Evolutionary conservation across 441 rosid species (phyloP).

Genomic region (Populus hybrid): DNA sequence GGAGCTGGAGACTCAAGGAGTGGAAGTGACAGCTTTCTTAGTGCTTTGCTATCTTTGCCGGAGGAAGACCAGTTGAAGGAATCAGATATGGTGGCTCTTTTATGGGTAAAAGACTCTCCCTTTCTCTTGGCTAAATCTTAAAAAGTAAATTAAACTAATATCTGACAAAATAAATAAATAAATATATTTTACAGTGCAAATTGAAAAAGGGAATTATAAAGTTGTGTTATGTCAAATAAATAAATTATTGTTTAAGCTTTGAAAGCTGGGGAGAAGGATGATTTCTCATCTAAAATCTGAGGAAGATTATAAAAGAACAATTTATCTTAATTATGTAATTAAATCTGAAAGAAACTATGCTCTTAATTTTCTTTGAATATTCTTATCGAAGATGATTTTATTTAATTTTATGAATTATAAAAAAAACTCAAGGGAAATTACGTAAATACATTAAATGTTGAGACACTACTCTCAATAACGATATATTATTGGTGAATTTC

Average conservation of each 20-base stretch:
- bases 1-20: conserved; percentile 1
- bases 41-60: conserved; percentile 52
- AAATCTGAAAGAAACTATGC: too few relatives aligned
- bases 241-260: neutral
- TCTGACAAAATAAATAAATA: neutral
- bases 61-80: conserved; percentile 47
- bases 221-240: neutral
- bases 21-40: conserved; percentile 42
- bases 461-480: too few relatives aligned
- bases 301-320: too few relatives aligned
- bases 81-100: conserved; percentile 47
- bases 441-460: too few relatives aligned
- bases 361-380: too few relatives aligned
- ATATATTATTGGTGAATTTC: too few relatives aligned
- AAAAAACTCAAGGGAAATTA: too few relatives aligned
- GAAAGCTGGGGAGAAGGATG: too few relatives aligned
- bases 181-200: neutral
- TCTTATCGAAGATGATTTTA: too few relatives aligned
- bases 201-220: neutral
- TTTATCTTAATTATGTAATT: too few relatives aligned
- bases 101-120: conserved; percentile 47
- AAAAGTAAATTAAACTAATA: neutral
- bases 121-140: neutral
- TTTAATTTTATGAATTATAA: too few relatives aligned
- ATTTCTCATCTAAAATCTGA: too few relatives aligned